Evolutionary conservation across 768 basidiomycete species (phyloP), one percentile per base, ranked within the genome.

Genomic region (Podaxis rugospora): DNA sequence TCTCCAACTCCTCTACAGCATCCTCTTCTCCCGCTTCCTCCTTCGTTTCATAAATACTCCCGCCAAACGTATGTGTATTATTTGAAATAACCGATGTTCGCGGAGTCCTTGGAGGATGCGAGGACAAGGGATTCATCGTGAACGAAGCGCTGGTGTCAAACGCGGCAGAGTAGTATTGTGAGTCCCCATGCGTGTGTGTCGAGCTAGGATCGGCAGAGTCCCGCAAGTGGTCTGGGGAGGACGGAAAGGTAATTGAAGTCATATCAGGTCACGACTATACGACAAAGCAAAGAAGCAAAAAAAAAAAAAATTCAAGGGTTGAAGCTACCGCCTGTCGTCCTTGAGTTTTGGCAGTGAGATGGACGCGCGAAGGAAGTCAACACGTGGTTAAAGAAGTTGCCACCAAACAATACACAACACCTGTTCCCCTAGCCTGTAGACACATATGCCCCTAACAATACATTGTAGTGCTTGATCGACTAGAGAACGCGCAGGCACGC

Each of bases 71-170:
- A 47, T 79, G 74, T 16, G 78, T 67, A 1, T 74, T 72, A 62
- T 66, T 72, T 7, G 75, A 71, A 32, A 75, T 70, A 27, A 83
- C 66, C 0, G 86, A 88, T 9, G 81, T 80, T 63, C 85, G 81
- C 2, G 89, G 89, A 44, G 89, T 90, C 27, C 91, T 82, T 18
- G 90, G 91, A 1, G 91, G 90, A 69, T 91, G 90, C 3, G 83
- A 78, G 13, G 90, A 90, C 54, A 87, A 82, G 7, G 90, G 90
- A 68, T 92, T 92, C 83, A 92, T 89, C 64, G 89, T 89, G 66
- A 93, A 92, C 35, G 87, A 82, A 18, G 77, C 79, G 54, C 73
- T 77, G 59, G 79, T 70, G 64, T 89, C 88, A 66, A 86, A 90
- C 28, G 78, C 71, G 10, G 86, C 74, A 7, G 85, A 76, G 67